Percentiles rank a stretch among this genome's conserved stretches.
Evolutionary conservation across 768 basidiomycete species (phyloP).

Genomic region (Tricholoma sp.): DNA sequence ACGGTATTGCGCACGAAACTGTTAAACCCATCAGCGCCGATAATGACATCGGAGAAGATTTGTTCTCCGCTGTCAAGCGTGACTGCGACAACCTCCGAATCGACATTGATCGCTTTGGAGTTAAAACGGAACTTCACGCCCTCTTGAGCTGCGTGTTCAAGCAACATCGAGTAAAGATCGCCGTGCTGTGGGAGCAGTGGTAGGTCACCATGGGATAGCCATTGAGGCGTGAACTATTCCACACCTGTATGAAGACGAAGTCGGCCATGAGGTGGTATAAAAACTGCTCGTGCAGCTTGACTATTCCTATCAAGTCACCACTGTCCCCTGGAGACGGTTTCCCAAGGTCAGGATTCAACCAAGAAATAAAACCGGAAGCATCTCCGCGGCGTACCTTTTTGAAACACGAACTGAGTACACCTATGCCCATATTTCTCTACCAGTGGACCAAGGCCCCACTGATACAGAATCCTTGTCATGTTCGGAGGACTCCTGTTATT

Average conservation of each 20-base stretch:
- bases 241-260: constrained; percentile 25
- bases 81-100: constrained; percentile 27
- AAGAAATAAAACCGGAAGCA: neutral
- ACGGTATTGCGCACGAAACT: constrained; percentile 34
- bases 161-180: constrained; percentile 44
- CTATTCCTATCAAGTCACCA: constrained; percentile 38
- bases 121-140: constrained; percentile 45
- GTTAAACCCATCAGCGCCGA: constrained; percentile 56
- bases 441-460: constrained; percentile 49
- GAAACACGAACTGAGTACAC: constrained; percentile 27
- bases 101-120: constrained; percentile 27
- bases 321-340: constrained; percentile 28
- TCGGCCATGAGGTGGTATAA: constrained; percentile 33
- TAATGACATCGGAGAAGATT: constrained; percentile 45
- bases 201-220: neutral
- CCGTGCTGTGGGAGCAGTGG: constrained; percentile 36
- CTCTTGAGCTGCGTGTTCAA: constrained; percentile 37
- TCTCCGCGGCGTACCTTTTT: constrained; percentile 15
- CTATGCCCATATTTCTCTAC: constrained; percentile 32
- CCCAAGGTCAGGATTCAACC: neutral
- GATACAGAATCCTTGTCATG: constrained; percentile 47
- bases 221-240: constrained; percentile 9
- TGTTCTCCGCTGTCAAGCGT: constrained; percentile 36
- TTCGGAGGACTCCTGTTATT: constrained; percentile 43
- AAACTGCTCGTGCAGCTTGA: constrained; percentile 43